A percentile compares a stretch with the other conserved stretches of the same genome.
phyloP scores from a whole-genome alignment of 208 protist species.

The Novymonas esmeraldas region DNA sequence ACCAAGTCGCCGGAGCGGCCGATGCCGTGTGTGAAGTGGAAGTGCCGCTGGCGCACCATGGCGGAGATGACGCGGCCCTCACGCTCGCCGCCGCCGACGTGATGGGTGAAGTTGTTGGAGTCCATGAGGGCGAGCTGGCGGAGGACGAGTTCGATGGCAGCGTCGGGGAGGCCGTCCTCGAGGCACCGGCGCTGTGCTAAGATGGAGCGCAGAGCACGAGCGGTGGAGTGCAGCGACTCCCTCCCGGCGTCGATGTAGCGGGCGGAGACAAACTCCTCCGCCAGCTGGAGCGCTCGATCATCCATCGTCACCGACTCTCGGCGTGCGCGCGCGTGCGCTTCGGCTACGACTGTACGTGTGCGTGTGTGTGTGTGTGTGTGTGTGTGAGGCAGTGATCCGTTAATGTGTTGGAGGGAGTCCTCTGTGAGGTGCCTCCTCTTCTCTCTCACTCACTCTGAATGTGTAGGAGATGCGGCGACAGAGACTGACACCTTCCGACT shows the following conservation, averaged over 20 bases:
- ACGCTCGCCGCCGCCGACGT: slow-evolving; percentile 96
- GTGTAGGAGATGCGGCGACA: no score
- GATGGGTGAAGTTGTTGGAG: slow-evolving; percentile 86
- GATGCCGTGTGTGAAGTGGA: slow-evolving; percentile 94
- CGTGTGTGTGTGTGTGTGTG: neutral
- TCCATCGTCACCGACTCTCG: slow-evolving; percentile 50
- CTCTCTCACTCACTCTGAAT: no score
- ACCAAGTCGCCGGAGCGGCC: slow-evolving; percentile 95
- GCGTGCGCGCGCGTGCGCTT: neutral
- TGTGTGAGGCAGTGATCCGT: no score
- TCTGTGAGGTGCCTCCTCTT: no score
- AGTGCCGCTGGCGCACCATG: slow-evolving; percentile 90
- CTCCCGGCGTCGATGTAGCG: slow-evolving; percentile 55
- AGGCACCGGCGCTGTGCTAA: slow-evolving; percentile 91
- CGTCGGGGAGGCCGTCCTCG: slow-evolving; percentile 86
- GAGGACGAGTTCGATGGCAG: slow-evolving; percentile 90
- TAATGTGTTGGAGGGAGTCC: no score
- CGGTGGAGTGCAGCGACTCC: slow-evolving; percentile 48
- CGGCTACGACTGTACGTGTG: neutral
- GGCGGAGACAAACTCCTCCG: slow-evolving; percentile 45
- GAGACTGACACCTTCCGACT: no score
- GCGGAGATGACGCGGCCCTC: slow-evolving; percentile 92
- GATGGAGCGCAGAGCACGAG: slow-evolving; percentile 49
- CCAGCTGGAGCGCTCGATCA: slow-evolving; percentile 41
- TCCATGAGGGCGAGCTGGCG: slow-evolving; percentile 95